These are phyloP conservation scores for Eucalyptus sp. DNA, from an alignment of 345 rosid species.

Conservation along the genomic window DNA sequence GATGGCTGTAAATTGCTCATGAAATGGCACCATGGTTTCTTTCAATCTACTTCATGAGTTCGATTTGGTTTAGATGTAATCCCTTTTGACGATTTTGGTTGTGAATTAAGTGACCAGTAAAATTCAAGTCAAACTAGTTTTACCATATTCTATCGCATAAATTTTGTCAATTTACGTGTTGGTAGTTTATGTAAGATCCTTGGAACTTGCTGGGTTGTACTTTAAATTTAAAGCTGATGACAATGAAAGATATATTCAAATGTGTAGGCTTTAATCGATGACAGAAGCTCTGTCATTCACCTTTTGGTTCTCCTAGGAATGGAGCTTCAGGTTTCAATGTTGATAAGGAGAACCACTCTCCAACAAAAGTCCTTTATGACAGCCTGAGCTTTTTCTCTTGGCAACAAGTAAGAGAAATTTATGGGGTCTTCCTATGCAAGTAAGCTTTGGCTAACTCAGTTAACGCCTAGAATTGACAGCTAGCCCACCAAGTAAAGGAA, in stretches of 20 bases:
- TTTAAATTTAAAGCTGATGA: not conserved
- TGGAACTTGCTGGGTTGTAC: not conserved
- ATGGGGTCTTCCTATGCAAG: rapidly evolving
- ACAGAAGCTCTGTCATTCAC: not conserved
- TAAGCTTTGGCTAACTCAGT: not conserved
- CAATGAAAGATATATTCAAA: not conserved
- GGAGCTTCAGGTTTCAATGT: not conserved
- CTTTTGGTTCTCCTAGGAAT: not conserved
- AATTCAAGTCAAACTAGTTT: not conserved
- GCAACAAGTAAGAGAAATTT: not conserved
- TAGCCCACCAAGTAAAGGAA: not conserved
- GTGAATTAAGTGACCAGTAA: not conserved
- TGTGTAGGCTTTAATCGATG: not conserved
- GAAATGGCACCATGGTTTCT: not conserved
- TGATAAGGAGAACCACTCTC: not conserved
- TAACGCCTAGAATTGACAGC: rapidly evolving
- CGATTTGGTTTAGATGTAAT: not conserved
- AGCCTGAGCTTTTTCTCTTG: not conserved
- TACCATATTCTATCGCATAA: rapidly evolving
- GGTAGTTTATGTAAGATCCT: not conserved
- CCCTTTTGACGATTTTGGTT: not conserved
- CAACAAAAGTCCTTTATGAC: not conserved
- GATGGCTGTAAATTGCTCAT: not conserved
- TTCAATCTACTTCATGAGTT: not conserved
- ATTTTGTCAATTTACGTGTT: not conserved